Evolutionary conservation across 768 basidiomycete species (phyloP).

Genomic region (Clathrus columnatus): DNA sequence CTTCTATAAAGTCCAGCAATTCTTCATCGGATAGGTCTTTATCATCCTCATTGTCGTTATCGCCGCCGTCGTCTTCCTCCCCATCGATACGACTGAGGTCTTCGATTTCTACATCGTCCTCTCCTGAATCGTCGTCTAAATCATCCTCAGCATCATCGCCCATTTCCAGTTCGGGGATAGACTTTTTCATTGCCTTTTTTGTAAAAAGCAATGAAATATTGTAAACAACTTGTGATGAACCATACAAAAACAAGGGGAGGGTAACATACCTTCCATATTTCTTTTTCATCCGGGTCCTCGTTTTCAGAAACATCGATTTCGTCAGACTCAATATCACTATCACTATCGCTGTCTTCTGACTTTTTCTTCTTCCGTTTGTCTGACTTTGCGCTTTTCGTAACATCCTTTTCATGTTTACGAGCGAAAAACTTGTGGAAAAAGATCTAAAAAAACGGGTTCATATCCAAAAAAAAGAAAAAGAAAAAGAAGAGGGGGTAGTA

Average conservation of each 20-base stretch:
- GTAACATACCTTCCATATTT: constrained; percentile 80
- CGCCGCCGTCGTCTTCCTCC: constrained; percentile 61
- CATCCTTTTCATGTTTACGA: constrained; percentile 51
- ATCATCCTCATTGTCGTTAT: constrained; percentile 47
- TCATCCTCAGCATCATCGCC: constrained; percentile 27
- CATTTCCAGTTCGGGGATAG: constrained; percentile 55
- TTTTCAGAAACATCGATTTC: constrained; percentile 14
- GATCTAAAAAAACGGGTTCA: constrained; percentile 33
- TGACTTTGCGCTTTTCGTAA: constrained; percentile 38
- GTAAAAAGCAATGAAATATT: background rate
- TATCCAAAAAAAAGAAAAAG: background rate
- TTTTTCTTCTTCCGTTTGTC: constrained; percentile 36
- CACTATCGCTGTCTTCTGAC: constrained; percentile 25
- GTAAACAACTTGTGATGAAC: background rate
- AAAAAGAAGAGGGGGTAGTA: background rate
- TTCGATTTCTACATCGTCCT: constrained; percentile 34
- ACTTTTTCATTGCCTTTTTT: constrained; percentile 77
- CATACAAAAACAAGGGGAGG: background rate
- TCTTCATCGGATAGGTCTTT: too few species aligned
- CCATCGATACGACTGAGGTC: constrained; percentile 50
- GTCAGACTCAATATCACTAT: constrained; percentile 17
- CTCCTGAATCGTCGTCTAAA: constrained; percentile 20
- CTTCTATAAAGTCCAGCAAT: constrained; percentile 52
- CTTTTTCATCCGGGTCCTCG: constrained; percentile 50
- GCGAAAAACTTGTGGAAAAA: constrained; percentile 92